Base-by-base conservation (phyloP, 495 filamentous ascomycete genomes). In the Hypoxylon fragiforme region DNA sequence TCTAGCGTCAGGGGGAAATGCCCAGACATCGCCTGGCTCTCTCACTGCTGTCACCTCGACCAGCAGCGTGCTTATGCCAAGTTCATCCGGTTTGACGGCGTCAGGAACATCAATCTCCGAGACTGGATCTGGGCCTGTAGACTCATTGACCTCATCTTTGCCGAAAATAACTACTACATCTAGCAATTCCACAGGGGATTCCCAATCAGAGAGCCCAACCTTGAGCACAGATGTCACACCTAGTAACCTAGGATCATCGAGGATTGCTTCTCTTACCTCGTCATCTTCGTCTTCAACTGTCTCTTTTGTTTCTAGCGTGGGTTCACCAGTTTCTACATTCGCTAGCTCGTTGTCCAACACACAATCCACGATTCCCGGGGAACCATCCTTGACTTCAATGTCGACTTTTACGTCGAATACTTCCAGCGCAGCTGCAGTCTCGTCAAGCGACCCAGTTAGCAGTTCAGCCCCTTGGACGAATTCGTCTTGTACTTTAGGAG, bases 401-500 rank as follows among this genome's bases (percentile, higher is more conserved):
- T 50, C 47, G 1, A 64, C 61, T 9, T 38, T 40, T 15, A 44
- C 40, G 2, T 51, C 60, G 14, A 56, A 40, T 31, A 42, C 32
- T 2, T 59, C 46, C 1, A 12, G 13, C 15, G 42, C 48, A 14
- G 40, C n/a, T n/a, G 43, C 34, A 24, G 14, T 15, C 7, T 44
- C 50, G 9, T 19, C 36, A 15, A 14, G 45, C 3, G 16, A 13
- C 2, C 8, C 19, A 8, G 22, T 14, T 1, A 55, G 50, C 18
- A 55, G 46, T 21, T 61, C 57, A 8, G 46, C 19, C 9, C 21
- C 6, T 22, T 55, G 51, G 51, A 31, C 42, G 18, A 61, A 61
- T 30, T 43, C 46, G 14, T 31, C 57, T 11, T 38, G 22, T 32
- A 39, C 32, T 30, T 45, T 41, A 3, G 51, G n/a, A 12, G 28